Conservation (phyloP, 202 grass and related monocot species). For the Brachypodium distachyon region DNA sequence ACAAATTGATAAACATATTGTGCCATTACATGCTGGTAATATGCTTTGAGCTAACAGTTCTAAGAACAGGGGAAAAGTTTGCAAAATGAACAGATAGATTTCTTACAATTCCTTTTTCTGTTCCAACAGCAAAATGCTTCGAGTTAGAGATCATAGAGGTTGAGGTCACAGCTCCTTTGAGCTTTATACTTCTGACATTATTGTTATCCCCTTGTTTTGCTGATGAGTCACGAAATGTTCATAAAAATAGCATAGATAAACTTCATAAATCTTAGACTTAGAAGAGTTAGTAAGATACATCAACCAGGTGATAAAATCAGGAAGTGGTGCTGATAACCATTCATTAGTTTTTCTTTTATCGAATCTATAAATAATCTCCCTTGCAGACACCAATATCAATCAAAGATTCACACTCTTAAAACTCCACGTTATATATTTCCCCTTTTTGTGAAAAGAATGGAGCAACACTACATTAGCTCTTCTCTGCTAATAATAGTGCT, state of each 20-base stretch:
- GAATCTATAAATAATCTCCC: background rate
- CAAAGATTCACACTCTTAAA: background rate
- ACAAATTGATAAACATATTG: background rate
- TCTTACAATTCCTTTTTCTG: constrained; percentile 90
- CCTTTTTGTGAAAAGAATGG: background rate
- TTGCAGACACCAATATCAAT: background rate
- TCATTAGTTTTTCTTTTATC: background rate
- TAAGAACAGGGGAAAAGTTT: background rate
- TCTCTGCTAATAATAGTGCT: constrained; percentile 7
- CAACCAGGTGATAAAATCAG: background rate
- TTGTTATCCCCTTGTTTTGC: constrained; percentile 80
- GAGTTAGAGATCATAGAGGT: constrained; percentile 48
- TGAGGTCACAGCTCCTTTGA: constrained; percentile 65
- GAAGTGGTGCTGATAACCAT: background rate
- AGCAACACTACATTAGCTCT: background rate
- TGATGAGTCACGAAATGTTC: constrained; percentile 27
- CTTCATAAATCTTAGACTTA: background rate
- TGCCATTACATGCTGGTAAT: background rate
- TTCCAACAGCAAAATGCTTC: constrained; percentile 77
- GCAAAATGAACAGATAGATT: background rate
- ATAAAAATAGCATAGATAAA: constrained; percentile 12
- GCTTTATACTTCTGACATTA: constrained; percentile 52
- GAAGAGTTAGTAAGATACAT: background rate
- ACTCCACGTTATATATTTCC: background rate
- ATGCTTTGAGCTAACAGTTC: background rate